Evolutionary conservation across 1,284 basidiomycete genomes (phyloP).

Genomic region (Tilletiaria anomala): DNA sequence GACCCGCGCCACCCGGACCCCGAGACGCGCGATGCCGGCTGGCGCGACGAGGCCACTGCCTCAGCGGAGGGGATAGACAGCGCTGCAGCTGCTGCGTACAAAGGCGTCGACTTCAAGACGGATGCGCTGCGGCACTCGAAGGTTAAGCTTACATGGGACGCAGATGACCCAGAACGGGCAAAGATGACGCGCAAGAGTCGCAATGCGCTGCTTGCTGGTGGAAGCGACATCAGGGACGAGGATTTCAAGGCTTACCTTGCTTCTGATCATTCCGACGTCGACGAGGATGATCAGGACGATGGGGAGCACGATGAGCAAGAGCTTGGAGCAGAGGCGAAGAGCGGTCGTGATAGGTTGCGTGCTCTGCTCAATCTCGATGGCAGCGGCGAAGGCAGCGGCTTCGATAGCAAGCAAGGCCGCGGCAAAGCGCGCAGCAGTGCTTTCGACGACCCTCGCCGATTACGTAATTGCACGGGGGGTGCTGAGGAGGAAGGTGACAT

Average conservation of each 20-base stretch:
- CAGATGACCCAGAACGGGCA: conserved; percentile 80
- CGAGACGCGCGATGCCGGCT: conserved; percentile 58
- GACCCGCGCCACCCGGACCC: conserved; percentile 44
- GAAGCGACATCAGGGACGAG: conserved; percentile 28
- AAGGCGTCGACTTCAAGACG: conserved; percentile 79
- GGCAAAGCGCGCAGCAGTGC: too few species aligned
- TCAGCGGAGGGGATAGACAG: conserved; percentile 42
- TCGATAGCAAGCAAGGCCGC: too few species aligned
- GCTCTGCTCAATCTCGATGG: conserved; percentile 24
- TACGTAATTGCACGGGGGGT: too few species aligned
- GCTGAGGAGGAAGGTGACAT: too few species aligned
- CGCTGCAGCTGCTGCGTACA: conserved; percentile 51
- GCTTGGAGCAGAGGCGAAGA: conserved; percentile 8
- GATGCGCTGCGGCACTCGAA: conserved; percentile 95
- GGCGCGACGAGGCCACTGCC: conserved; percentile 52
- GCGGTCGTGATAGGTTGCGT: conserved; percentile 18
- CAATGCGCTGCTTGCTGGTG: conserved; percentile 11
- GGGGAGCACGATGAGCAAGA: conserved; percentile 13
- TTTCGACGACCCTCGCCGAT: too few species aligned
- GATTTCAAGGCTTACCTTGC: conserved; percentile 37
- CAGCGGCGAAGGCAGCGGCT: conserved; percentile 3
- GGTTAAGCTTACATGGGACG: conserved; percentile 96
- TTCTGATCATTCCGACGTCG: conserved; percentile 9
- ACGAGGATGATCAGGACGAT: conserved; percentile 10
- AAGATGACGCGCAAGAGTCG: conserved; percentile 49